Evolutionary conservation across 2,329 filamentous ascomycete species (phyloP), one percentile per base, ranked within the genome.

Genomic region (Fusarium luffae): DNA sequence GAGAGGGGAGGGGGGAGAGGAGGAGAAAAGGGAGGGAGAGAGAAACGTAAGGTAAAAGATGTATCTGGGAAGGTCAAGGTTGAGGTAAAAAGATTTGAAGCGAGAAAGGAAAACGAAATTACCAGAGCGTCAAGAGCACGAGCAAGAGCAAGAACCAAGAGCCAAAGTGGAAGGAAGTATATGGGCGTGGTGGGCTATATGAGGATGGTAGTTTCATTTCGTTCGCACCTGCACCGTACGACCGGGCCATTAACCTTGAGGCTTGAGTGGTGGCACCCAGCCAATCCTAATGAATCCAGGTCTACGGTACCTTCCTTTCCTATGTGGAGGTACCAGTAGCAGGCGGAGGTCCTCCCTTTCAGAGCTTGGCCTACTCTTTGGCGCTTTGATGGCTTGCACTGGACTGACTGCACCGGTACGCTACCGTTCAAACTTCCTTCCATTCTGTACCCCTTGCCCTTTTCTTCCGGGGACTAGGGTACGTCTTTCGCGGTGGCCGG

Each of bases 171-270:
- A 71, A 63, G 63, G 60, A 59, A 54, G 51, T 63, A 59, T 68
- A 67, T 57, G 64, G 67, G 63, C 64, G 54, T 68, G 66, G 72
- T 63, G 69, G 69, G 71, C 70, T 72, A 75, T 75, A 74, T 72
- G 72, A 54, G 55, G 65, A 65, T 42, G 55, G 51, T 59, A 63
- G 65, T 61, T 74, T 75, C 61, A 75, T 74, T 74, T 74, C 52
- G 52, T 47, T 46, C 51, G 51, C 42, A 48, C 54, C 32, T 54
- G 54, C 54, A 74, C 72, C 72, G 64, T 75, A 75, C 69, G 70
- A 74, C 72, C 64, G 61, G 69, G 69, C 56, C 58, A 59, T 72
- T 47, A 61, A 72, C 62, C 65, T 73, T 70, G 65, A 56, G 54
- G 62, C 65, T 73, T 68, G 63, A 56, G 56, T 62, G 48, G 56